Evolutionary conservation across 1,139 yeast genomes (phyloP).

Genomic region (Scheffersomyces insectosa): DNA sequence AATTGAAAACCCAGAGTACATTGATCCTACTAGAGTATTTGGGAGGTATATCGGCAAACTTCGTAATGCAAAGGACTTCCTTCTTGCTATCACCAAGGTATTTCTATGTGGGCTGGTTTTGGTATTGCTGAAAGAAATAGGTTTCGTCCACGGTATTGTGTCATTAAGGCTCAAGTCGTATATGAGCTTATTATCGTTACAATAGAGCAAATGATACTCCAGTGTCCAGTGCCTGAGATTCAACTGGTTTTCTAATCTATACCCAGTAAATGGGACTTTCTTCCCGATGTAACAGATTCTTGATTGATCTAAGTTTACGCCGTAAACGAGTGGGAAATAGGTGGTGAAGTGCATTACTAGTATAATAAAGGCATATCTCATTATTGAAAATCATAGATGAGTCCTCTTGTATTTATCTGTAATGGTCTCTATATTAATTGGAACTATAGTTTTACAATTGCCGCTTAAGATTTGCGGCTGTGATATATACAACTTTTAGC

Average conservation of each 20-base stretch:
- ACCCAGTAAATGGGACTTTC: constrained; percentile 30
- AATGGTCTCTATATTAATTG: too few species aligned
- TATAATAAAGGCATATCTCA: too few species aligned
- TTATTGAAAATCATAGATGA: too few species aligned
- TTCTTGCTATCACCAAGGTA: constrained; percentile 18
- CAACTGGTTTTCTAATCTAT: constrained; percentile 31
- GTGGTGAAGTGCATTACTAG: too few species aligned
- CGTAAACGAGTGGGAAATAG: too few species aligned
- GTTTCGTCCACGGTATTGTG: constrained; percentile 13
- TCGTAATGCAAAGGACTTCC: constrained; percentile 24
- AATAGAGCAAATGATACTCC: constrained; percentile 27
- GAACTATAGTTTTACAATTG: too few species aligned
- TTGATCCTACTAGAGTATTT: constrained; percentile 25
- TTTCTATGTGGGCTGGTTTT: constrained; percentile 1
- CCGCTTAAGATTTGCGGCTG: too few species aligned
- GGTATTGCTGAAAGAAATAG: constrained; percentile 1
- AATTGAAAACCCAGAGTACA: constrained; percentile 9
- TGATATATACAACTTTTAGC: too few species aligned
- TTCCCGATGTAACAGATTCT: constrained; percentile 8
- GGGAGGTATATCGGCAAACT: constrained; percentile 28
- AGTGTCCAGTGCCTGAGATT: constrained; percentile 12
- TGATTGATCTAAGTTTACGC: background rate
- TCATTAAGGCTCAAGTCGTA: constrained; percentile 18
- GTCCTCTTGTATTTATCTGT: too few species aligned
- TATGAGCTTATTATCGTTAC: constrained; percentile 31